A percentile compares a stretch with the other conserved stretches of the same genome.
Evolutionary conservation across 192 early-diverging fungal species (phyloP).

Genomic region (Dimargaris cristalligena): DNA sequence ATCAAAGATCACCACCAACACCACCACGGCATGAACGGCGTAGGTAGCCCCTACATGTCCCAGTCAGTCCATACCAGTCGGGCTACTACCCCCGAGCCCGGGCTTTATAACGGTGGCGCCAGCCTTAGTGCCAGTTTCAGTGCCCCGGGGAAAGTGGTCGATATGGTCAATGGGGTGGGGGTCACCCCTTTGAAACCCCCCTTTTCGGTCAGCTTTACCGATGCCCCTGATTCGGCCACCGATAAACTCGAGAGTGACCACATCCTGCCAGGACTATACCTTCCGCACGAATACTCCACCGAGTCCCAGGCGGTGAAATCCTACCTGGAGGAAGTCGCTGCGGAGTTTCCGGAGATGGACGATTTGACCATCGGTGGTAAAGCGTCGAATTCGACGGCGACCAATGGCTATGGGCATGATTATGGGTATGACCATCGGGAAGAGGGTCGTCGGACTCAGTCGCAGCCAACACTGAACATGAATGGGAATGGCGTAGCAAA

Average conservation of each 20-base stretch:
- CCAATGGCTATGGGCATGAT: too few relatives aligned
- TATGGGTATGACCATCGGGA: too few relatives aligned
- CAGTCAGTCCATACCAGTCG: too few relatives aligned
- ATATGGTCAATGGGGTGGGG: slow-evolving; percentile 9
- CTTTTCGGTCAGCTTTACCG: slow-evolving; percentile 8
- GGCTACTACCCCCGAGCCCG: neutral
- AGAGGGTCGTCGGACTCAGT: too few relatives aligned
- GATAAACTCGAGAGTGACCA: slow-evolving; percentile 6
- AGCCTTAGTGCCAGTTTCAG: too few relatives aligned
- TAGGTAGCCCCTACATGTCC: neutral
- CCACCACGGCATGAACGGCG: too few relatives aligned
- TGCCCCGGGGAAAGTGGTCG: neutral
- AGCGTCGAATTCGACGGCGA: neutral
- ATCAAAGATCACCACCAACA: too few relatives aligned
- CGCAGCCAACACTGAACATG: neutral
- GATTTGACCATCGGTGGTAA: neutral
- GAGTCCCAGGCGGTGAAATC: neutral
- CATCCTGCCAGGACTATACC: neutral
- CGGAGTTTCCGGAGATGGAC: neutral
- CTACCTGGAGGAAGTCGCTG: neutral
- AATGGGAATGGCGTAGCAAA: too few relatives aligned
- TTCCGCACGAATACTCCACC: neutral
- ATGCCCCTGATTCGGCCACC: slow-evolving; percentile 9
- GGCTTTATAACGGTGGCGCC: too few relatives aligned
- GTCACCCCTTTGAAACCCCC: slow-evolving; percentile 10